These are phyloP conservation scores for Colletotrichum siamense DNA, from an alignment of 2,329 filamentous ascomycete genomes.

Conservation along the genomic window DNA sequence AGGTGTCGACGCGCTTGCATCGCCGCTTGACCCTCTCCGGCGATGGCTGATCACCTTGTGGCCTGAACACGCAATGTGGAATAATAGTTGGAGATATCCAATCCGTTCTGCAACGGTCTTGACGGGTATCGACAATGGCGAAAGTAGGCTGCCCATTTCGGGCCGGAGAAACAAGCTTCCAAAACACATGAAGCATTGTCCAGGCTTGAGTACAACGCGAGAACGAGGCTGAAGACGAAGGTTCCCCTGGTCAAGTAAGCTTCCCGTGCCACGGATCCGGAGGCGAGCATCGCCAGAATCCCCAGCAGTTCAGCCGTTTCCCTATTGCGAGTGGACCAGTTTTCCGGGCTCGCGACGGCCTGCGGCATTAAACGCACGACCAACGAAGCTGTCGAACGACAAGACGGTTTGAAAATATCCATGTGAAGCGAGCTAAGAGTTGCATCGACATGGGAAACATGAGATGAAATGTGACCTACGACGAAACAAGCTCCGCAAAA, in stretches of 20 bases:
- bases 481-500: conserved; percentile 12
- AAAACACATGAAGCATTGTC: neutral
- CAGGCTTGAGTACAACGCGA: neutral
- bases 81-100: neutral
- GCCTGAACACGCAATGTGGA: neutral
- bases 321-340: neutral
- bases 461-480: conserved; percentile 11
- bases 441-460: conserved; percentile 9
- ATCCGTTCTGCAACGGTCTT: neutral
- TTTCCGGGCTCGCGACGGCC: conserved; percentile 1
- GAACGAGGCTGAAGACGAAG: neutral
- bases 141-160: neutral
- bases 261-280: neutral
- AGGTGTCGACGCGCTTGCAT: neutral
- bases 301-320: neutral
- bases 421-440: conserved; percentile 16
- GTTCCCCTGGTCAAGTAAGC: conserved; percentile 5
- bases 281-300: neutral
- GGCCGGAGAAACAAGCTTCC: neutral
- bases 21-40: neutral
- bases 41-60: neutral
- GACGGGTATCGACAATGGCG: neutral
- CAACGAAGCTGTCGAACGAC: conserved; percentile 21
- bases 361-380: conserved; percentile 21
- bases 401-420: conserved; percentile 16